A percentile compares a stretch with the other conserved stretches of the same genome.
Conservation (phyloP, 228 moss, liverwort and hornwort species). For the Sphagnum fallax region DNA sequence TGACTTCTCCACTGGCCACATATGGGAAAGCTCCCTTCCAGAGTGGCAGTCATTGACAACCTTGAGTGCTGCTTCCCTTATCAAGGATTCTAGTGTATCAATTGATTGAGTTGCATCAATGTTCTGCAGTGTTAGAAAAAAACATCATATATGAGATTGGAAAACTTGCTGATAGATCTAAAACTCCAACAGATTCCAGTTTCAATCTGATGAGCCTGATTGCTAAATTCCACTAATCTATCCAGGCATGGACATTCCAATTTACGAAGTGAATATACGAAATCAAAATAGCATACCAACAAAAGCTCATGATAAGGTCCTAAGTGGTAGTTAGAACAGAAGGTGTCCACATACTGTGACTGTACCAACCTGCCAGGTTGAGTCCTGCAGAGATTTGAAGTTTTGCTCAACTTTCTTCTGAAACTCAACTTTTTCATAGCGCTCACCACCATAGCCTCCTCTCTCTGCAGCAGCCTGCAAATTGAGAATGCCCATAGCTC, state of each 20-base stretch:
- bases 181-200: too few relatives aligned
- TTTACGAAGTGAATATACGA: too few relatives aligned
- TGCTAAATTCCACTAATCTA: too few relatives aligned
- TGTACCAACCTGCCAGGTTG: slow-evolving; percentile 56
- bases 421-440: slow-evolving; percentile 88
- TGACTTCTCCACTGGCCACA: slow-evolving; percentile 40
- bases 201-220: too few relatives aligned
- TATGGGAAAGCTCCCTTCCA: slow-evolving; percentile 52
- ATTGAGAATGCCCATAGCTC: too few relatives aligned
- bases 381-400: slow-evolving; percentile 63
- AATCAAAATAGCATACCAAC: background rate
- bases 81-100: slow-evolving; percentile 51
- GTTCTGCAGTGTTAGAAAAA: slow-evolving; percentile 31
- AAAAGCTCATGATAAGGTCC: background rate
- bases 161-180: background rate
- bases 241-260: too few relatives aligned
- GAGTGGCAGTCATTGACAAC: slow-evolving; percentile 55
- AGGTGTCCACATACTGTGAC: background rate
- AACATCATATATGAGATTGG: background rate
- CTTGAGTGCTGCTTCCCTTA: slow-evolving; percentile 47
- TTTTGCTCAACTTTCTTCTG: slow-evolving; percentile 65
- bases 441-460: slow-evolving; percentile 86
- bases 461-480: slow-evolving; percentile 72
- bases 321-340: background rate
- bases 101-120: slow-evolving; percentile 74